Evolutionary conservation across 176 grass and related monocot species (phyloP), one percentile per base, ranked within the genome.

Genomic region (Carex littledalei): DNA sequence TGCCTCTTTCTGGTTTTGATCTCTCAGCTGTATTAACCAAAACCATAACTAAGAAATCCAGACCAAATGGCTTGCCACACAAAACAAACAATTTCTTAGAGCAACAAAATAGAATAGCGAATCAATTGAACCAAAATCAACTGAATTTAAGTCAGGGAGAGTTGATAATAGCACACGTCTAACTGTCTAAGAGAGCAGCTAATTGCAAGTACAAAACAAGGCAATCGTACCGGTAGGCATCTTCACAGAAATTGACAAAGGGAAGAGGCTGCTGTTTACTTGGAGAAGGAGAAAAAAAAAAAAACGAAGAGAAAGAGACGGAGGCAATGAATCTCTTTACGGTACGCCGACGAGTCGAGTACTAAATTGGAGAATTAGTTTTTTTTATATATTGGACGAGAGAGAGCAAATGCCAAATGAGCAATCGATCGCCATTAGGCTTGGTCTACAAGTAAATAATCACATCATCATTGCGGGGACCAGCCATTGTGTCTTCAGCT

Each of bases 191-290:
- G 9, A 63, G 56, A 21, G 9, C 7, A 0, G 15, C 3, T 10
- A 15, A 3, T 9, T 63, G 52, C 24, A 78, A 35, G 80, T 47
- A 12, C 11, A 0, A 57, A 12, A 67, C 21, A 6, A 53, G 43
- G 52, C 59, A 63, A 77, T 69, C 88, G 86, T 81, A 95, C 93
- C 93, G 20, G 88, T 95, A 69, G 9, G 87, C 93, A 95, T 95
- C 78, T 76, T 86, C 45, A 81, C 69, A 78, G 52, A 89, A 69
- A 80, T 47, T 83, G 17, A 50, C 41, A 87, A 81, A 57, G 41
- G 84, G 18, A 85, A 84, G 74, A 67, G 67, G 57, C 49, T 47
- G 37, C 70, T 55, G 76, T 60, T 94, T 94, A 55, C 90, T 92
- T 92, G 85, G 88, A 73, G 78, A 84, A 86, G 88, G 85, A 91